Conservation (phyloP, 2,329 filamentous ascomycete species). For the Calonectria hawksworthii region DNA sequence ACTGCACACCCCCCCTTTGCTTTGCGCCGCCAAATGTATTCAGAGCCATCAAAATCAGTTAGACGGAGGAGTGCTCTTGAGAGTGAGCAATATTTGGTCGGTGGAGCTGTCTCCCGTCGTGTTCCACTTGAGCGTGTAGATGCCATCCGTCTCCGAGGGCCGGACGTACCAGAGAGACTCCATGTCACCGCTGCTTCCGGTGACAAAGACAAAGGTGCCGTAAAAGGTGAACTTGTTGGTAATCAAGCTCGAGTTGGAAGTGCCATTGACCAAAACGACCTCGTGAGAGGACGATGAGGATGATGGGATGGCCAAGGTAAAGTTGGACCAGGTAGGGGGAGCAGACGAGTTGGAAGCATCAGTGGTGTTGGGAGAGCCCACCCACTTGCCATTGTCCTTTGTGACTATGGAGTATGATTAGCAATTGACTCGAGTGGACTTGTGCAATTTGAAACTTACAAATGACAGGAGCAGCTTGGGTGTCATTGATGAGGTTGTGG, state of each 20-base stretch:
- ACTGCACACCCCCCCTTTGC: background rate
- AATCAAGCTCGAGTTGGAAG: background rate
- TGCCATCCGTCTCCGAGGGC: constrained; percentile 14
- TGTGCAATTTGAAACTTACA: background rate
- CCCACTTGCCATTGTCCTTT: background rate
- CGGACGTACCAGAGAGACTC: constrained; percentile 24
- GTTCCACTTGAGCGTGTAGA: constrained; percentile 28
- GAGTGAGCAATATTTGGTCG: constrained; percentile 21
- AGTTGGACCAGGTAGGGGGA: constrained; percentile 22
- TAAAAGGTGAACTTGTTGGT: constrained; percentile 24
- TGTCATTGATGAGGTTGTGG: constrained; percentile 15
- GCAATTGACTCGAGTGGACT: background rate
- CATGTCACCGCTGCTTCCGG: constrained; percentile 6
- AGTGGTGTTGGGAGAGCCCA: constrained; percentile 26
- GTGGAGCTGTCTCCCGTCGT: background rate
- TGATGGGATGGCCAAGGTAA: constrained; percentile 22
- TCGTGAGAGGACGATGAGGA: constrained; percentile 20
- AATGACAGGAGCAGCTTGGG: constrained; percentile 26
- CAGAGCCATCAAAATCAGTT: background rate
- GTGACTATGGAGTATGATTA: constrained; percentile 15
- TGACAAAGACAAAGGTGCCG: constrained; percentile 22
- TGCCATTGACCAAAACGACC: constrained; percentile 19
- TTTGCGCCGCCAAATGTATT: background rate
- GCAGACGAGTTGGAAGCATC: background rate
- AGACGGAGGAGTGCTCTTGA: constrained; percentile 26